Conservation (phyloP, 1,284 basidiomycete genomes). For the Heterobasidion occidentale region DNA sequence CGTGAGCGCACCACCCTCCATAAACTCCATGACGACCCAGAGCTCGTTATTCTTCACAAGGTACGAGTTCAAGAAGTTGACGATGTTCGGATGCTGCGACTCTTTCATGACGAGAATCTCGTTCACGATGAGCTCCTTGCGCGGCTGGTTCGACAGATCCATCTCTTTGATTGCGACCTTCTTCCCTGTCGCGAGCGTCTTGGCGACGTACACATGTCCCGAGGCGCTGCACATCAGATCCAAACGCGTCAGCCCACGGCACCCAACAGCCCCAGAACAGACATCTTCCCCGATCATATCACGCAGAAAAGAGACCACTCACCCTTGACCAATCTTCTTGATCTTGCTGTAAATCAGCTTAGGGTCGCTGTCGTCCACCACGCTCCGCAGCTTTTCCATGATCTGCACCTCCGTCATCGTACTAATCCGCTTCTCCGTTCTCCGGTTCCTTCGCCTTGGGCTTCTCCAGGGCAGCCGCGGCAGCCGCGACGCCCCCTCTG, state of each 20-base stretch:
- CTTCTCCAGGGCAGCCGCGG: slow-evolving; percentile 60
- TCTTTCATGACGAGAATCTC: slow-evolving; percentile 99
- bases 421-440: slow-evolving; percentile 90
- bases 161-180: slow-evolving; percentile 99
- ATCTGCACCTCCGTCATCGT: slow-evolving; percentile 97
- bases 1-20: slow-evolving; percentile 97
- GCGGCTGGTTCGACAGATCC: slow-evolving; percentile 92
- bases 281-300: neutral
- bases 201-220: slow-evolving; percentile 98
- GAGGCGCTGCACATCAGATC: slow-evolving; percentile 88
- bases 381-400: slow-evolving; percentile 92
- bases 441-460: slow-evolving; percentile 63
- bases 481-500: slow-evolving; percentile 49
- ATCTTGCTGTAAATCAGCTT: slow-evolving; percentile 93
- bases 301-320: slow-evolving; percentile 23
- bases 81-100: slow-evolving; percentile 97
- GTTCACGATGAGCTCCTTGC: slow-evolving; percentile 97
- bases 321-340: slow-evolving; percentile 98
- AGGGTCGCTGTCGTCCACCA: slow-evolving; percentile 85
- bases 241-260: slow-evolving; percentile 5
- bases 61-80: slow-evolving; percentile 95
- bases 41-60: slow-evolving; percentile 87
- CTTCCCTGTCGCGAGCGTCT: slow-evolving; percentile 78
- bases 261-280: neutral
- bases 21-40: slow-evolving; percentile 99